Conservation (phyloP, 371 early-diverging fungal genomes). For the Parasitella parasitica region DNA sequence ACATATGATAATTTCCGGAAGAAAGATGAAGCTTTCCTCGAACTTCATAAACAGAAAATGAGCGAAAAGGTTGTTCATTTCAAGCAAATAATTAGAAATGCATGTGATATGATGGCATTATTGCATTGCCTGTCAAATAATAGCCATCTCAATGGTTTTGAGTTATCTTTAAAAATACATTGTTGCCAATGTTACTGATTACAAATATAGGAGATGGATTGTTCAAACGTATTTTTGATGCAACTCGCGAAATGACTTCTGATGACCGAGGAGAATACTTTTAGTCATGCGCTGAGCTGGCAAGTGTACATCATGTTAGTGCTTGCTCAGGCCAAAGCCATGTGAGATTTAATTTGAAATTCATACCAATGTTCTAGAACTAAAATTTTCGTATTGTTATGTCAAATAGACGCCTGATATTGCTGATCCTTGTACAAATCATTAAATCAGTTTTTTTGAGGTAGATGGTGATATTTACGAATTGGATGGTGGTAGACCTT, state of each 20-base stretch:
- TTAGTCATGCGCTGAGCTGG: slow-evolving; percentile 59
- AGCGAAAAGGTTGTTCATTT: slow-evolving; percentile 70
- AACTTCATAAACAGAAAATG: slow-evolving; percentile 47
- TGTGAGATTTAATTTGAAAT: slow-evolving; percentile 19
- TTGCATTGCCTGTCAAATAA: slow-evolving; percentile 74
- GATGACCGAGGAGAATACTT: slow-evolving; percentile 71
- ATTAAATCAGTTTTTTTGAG: slow-evolving; percentile 81
- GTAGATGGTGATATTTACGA: slow-evolving; percentile 79
- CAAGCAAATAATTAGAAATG: slow-evolving; percentile 88
- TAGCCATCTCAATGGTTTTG: slow-evolving; percentile 37
- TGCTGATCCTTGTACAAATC: slow-evolving; percentile 73
- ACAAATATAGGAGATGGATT: slow-evolving; percentile 50
- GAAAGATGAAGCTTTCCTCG: slow-evolving; percentile 52
- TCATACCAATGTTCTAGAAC: too few relatives aligned
- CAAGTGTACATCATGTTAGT: slow-evolving; percentile 51
- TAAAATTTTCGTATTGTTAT: neutral
- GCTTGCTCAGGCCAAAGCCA: slow-evolving; percentile 77
- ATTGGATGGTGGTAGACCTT: slow-evolving; percentile 79
- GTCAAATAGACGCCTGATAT: slow-evolving; percentile 55
- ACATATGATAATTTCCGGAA: slow-evolving; percentile 59
- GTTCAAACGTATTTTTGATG: slow-evolving; percentile 58
- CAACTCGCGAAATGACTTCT: slow-evolving; percentile 57
- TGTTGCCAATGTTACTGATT: too few relatives aligned
- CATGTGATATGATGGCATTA: slow-evolving; percentile 87
- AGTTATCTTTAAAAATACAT: neutral